phyloP scores from a whole-genome alignment of 1,284 basidiomycete species.

The Earliella scabrosa region DNA sequence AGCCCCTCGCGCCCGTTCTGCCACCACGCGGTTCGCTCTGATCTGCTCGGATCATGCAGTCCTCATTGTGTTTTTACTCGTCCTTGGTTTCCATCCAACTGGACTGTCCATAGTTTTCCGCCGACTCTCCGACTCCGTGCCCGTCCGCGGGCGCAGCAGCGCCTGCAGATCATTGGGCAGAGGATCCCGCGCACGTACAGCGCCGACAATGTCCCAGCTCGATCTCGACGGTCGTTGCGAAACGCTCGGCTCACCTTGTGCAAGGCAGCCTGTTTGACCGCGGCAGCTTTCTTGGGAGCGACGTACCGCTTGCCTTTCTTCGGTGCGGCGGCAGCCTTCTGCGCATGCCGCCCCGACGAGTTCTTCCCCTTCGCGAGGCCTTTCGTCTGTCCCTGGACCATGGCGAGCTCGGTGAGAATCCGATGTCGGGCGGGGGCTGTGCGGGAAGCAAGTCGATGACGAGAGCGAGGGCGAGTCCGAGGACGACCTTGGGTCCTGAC shows the following conservation, averaged over 20 bases:
- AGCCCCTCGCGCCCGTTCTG: neutral
- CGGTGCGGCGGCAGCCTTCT: slow-evolving; percentile 63
- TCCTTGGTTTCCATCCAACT: too few species aligned
- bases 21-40: neutral
- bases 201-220: too few species aligned
- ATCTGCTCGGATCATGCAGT: neutral
- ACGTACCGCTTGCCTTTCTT: slow-evolving; percentile 77
- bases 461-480: neutral
- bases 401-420: slow-evolving; percentile 21
- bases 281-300: slow-evolving; percentile 71
- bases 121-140: too few species aligned
- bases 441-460: neutral
- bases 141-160: too few species aligned
- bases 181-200: too few species aligned
- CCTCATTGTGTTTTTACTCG: too few species aligned
- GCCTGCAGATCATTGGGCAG: too few species aligned
- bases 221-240: too few species aligned
- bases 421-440: neutral
- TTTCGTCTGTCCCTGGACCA: slow-evolving; percentile 71
- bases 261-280: slow-evolving; percentile 71
- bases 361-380: slow-evolving; percentile 57
- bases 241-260: slow-evolving; percentile 69
- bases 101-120: too few species aligned
- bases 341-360: slow-evolving; percentile 56
- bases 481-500: neutral